Evolutionary conservation across 2,329 filamentous ascomycete species (phyloP), one percentile per base, ranked within the genome.

Genomic region (Capronia epimyces): DNA sequence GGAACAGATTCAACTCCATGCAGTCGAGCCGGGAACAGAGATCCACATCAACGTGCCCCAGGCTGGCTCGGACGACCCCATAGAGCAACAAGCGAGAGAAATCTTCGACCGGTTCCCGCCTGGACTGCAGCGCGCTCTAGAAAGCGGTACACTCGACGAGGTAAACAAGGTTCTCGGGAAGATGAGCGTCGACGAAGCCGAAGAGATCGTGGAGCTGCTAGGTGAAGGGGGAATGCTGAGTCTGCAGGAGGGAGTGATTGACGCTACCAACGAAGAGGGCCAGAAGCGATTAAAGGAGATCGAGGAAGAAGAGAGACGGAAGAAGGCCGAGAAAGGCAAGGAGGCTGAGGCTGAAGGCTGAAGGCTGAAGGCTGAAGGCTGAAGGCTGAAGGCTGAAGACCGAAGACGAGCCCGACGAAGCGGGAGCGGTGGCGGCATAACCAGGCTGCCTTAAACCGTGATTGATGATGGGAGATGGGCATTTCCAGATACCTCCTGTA

Each of bases 1-100:
- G 8, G 93, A 98, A 73, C 91, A 96, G 69, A 98, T 98, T 61
- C 94, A 98, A 70, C 78, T 98, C 41, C 93, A 98, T 66, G 91
- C 93, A 12, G 90, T 98, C 9, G 89, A 96, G 67, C 91, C 91
- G 0, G 86, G 86, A 42, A 96, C 91, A 2, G 84, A 87, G 55
- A 96, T 98, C 67, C 87, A 87, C 66, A 96, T 97, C 68, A 80
- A 73, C 48, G 84, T 95, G 32, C 91, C 93, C 10, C 75, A 85
- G 0, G 75, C 76, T 32, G 76, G 81, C 20, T 86, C 83, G 61
- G 76, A 82, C 20, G 82, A 90, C 46, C 78, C 80, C 1, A 72
- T 71, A 6, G 74, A 77, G 31, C 75, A 83, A 56, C 74, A 77
- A 54, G 82, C 82, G 0, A 78, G 91, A 37, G 74, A 81, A 61